phyloP scores from a whole-genome alignment of 2,329 filamentous ascomycete genomes.

The Fusarium sp. region DNA sequence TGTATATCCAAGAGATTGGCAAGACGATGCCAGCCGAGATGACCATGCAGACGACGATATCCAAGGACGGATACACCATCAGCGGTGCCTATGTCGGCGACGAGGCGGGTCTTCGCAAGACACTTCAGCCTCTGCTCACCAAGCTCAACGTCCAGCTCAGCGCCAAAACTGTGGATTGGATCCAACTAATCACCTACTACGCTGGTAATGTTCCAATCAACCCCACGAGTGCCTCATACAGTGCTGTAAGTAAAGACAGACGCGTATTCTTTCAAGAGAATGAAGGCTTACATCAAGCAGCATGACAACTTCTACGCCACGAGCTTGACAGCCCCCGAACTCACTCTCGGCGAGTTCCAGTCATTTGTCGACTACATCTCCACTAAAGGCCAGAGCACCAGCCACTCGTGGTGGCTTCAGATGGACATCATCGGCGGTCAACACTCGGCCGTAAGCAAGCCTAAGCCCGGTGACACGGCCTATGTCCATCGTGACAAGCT shows the following conservation, averaged over 20 bases:
- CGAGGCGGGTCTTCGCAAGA: slow-evolving; percentile 28
- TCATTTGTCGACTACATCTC: slow-evolving; percentile 43
- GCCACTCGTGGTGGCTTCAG: slow-evolving; percentile 43
- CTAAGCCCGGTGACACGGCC: slow-evolving; percentile 47
- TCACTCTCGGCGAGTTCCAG: slow-evolving; percentile 39
- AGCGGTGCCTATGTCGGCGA: slow-evolving; percentile 45
- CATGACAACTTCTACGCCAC: slow-evolving; percentile 49
- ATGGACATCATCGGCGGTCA: slow-evolving; percentile 50
- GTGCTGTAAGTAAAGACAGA: slow-evolving; percentile 29
- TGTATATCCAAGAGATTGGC: slow-evolving; percentile 46
- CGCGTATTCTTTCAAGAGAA: accelerated
- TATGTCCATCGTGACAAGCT: slow-evolving; percentile 58
- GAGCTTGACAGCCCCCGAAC: slow-evolving; percentile 42
- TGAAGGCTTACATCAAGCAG: slow-evolving; percentile 20
- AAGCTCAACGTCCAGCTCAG: slow-evolving; percentile 30
- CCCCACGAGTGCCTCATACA: slow-evolving; percentile 41
- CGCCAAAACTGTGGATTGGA: slow-evolving; percentile 41
- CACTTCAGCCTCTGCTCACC: slow-evolving; percentile 33
- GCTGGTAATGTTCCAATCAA: slow-evolving; percentile 36
- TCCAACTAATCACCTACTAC: slow-evolving; percentile 42
- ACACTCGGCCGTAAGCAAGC: slow-evolving; percentile 52
- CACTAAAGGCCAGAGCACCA: slow-evolving; percentile 30
- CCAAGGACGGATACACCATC: slow-evolving; percentile 36
- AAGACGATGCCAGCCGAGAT: slow-evolving; percentile 45
- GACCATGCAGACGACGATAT: slow-evolving; percentile 43